A percentile compares a stretch with the other conserved stretches of the same genome.
These are phyloP conservation scores for Gigaspora rosea DNA, from an alignment of 192 early-diverging fungal genomes.

Conservation along the genomic window DNA sequence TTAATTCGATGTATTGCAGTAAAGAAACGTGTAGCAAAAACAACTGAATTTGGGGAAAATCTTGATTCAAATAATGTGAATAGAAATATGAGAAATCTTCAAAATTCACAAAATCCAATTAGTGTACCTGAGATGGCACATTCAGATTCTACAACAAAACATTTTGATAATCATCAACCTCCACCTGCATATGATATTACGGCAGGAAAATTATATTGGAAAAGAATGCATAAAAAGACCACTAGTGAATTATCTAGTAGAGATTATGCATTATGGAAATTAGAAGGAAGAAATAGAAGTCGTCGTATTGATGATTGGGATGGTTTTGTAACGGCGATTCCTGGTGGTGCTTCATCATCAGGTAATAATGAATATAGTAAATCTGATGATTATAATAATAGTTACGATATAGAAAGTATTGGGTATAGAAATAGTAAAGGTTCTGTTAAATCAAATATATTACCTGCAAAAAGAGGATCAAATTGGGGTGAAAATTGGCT, in stretches of 20 bases:
- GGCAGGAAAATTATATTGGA: conserved; percentile 15
- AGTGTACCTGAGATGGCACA: not conserved
- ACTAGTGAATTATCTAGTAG: not conserved
- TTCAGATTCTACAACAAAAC: not conserved
- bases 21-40: conserved; percentile 10
- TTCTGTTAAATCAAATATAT: not conserved
- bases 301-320: no score
- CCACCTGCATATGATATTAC: conserved; percentile 6
- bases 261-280: not conserved
- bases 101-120: not conserved
- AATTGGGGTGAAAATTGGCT: not conserved
- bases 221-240: not conserved
- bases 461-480: not conserved
- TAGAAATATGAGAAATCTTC: not conserved
- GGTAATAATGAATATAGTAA: not conserved
- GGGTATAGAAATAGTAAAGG: conserved; percentile 1
- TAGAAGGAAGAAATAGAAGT: not conserved
- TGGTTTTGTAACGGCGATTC: not conserved
- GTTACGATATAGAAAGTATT: not conserved
- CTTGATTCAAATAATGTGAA: not conserved
- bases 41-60: conserved; percentile 10
- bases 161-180: not conserved
- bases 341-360: not conserved
- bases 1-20: conserved; percentile 21
- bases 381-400: not conserved